Conservation (phyloP, 2,329 filamentous ascomycete species). For the Neurospora crassa region DNA sequence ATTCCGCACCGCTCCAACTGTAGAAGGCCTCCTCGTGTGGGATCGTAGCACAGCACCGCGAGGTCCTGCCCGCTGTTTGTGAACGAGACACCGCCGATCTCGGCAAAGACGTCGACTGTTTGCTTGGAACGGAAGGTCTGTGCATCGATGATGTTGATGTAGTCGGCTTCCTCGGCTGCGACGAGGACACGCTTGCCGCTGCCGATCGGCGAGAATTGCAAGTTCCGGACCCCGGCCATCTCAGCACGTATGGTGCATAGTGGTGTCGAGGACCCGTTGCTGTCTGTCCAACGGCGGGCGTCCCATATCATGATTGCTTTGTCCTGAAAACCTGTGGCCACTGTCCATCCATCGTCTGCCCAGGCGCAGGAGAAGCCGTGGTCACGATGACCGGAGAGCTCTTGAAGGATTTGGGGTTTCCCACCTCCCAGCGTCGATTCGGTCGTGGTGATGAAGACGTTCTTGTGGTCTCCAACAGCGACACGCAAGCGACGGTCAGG, state of each 20-base stretch:
- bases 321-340: conserved; percentile 72
- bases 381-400: conserved; percentile 55
- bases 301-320: conserved; percentile 67
- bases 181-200: conserved; percentile 58
- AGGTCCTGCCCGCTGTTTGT: conserved; percentile 58
- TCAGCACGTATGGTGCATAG: conserved; percentile 50
- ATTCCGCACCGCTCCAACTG: conserved; percentile 44
- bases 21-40: conserved; percentile 55
- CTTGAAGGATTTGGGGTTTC: conserved; percentile 36
- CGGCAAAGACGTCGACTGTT: conserved; percentile 64
- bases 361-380: conserved; percentile 71
- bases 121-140: conserved; percentile 56
- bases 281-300: conserved; percentile 55
- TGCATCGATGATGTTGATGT: conserved; percentile 61
- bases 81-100: conserved; percentile 60
- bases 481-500: conserved; percentile 62
- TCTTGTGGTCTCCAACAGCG: conserved; percentile 59
- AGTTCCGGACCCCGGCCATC: conserved; percentile 58
- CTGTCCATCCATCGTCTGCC: conserved; percentile 66
- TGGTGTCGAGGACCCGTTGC: conserved; percentile 36
- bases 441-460: conserved; percentile 59
- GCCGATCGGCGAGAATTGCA: conserved; percentile 64
- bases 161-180: conserved; percentile 68
- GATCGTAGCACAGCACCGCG: conserved; percentile 59
- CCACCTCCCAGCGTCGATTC: conserved; percentile 34